Percentiles rank a stretch among this genome's conserved stretches.
Evolutionary conservation across 108 stramenopile species (phyloP).

Genomic region (Halocafeteria seosinensis): DNA sequence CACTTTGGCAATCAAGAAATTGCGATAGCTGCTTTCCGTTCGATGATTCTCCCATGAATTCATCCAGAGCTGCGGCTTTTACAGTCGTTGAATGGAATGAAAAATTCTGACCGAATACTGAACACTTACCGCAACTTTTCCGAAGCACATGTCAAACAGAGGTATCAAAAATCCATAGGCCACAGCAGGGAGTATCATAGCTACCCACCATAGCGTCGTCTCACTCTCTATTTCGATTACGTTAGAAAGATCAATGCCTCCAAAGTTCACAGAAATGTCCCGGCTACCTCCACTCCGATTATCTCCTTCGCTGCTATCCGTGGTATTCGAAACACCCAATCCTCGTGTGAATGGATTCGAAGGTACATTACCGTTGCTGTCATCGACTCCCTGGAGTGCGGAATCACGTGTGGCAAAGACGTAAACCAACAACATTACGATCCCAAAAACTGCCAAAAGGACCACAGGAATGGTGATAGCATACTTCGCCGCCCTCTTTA

Average conservation of each 20-base stretch:
- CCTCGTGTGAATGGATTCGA: no score
- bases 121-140: no score
- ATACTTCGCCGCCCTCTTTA: slow-evolving; percentile 61
- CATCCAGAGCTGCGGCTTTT: no score
- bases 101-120: neutral
- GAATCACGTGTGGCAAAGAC: neutral
- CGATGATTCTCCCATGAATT: slow-evolving; percentile 84
- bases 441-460: slow-evolving; percentile 45
- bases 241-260: no score
- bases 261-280: no score
- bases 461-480: slow-evolving; percentile 59
- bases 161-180: slow-evolving; percentile 60
- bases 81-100: slow-evolving; percentile 3
- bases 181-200: slow-evolving; percentile 46
- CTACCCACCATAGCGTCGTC: neutral
- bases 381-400: neutral
- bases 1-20: slow-evolving; percentile 82
- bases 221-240: no score
- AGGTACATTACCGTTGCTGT: no score
- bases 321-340: no score
- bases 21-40: slow-evolving; percentile 71
- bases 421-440: slow-evolving; percentile 16
- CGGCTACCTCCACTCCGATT: no score
- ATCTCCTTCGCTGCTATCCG: no score
- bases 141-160: slow-evolving; percentile 50